A percentile compares a stretch with the other conserved stretches of the same genome.
phyloP scores from a whole-genome alignment of 2,329 filamentous ascomycete genomes.

The Knufia fluminis region DNA sequence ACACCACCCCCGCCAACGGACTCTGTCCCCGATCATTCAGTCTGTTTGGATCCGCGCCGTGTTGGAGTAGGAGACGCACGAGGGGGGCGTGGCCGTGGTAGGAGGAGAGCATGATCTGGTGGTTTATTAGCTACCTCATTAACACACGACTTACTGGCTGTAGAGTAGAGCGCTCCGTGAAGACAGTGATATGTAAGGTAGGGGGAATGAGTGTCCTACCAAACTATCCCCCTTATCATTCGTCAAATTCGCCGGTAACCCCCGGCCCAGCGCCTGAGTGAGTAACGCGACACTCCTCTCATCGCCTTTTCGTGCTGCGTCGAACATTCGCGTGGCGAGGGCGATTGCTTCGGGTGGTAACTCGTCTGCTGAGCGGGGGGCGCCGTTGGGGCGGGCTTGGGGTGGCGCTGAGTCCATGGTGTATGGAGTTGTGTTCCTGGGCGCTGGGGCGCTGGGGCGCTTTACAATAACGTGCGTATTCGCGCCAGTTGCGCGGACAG shows the following conservation, averaged over 20 bases:
- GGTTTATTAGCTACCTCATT: too few relatives aligned
- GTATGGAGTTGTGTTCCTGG: not conserved
- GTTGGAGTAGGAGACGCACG: conserved; percentile 50
- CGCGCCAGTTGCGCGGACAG: too few relatives aligned
- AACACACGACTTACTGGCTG: too few relatives aligned
- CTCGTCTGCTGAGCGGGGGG: conserved; percentile 8
- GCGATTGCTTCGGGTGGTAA: conserved; percentile 58
- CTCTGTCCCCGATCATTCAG: conserved; percentile 62
- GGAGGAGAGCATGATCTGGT: conserved; percentile 60
- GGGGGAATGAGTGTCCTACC: conserved; percentile 30
- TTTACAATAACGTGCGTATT: too few relatives aligned
- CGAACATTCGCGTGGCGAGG: conserved; percentile 57
- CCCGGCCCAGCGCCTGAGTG: conserved; percentile 54
- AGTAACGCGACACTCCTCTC: conserved; percentile 39
- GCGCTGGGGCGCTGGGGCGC: too few relatives aligned
- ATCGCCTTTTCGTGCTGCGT: conserved; percentile 54
- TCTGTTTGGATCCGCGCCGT: conserved; percentile 58
- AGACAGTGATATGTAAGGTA: too few relatives aligned
- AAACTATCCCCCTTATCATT: conserved; percentile 67
- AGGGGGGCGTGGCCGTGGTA: conserved; percentile 59
- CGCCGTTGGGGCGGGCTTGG: not conserved
- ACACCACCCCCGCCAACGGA: conserved; percentile 61
- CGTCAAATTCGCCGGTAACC: conserved; percentile 60
- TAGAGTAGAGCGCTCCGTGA: too few relatives aligned
- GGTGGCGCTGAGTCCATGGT: conserved; percentile 7